A percentile compares a stretch with the other conserved stretches of the same genome.
Conservation (phyloP, 108 stramenopile genomes). For the Cyclotella atomus region DNA sequence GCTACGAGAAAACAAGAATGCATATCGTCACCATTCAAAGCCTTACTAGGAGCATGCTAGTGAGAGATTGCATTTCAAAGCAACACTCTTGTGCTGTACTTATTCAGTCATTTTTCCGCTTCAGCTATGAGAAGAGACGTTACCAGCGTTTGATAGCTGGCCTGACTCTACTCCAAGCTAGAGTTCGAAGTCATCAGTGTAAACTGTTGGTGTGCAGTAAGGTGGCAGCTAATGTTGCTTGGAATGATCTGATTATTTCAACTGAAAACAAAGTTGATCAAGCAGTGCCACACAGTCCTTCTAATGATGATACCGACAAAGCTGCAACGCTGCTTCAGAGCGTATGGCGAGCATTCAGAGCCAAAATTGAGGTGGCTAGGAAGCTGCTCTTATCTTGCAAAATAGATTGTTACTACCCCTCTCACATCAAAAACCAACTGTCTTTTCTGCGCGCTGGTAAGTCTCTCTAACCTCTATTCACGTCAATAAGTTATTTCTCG, state of each 20-base stretch:
- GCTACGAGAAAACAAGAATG: neutral
- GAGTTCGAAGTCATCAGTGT: neutral
- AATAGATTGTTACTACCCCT: constrained; percentile 20
- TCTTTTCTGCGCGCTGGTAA: constrained; percentile 14
- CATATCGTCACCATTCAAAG: neutral
- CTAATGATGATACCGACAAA: neutral
- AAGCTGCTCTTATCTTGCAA: constrained; percentile 18
- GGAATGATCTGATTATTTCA: constrained; percentile 11
- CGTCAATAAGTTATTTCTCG: neutral
- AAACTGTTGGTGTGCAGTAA: constrained; percentile 7
- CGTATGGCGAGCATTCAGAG: constrained; percentile 8
- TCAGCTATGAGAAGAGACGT: neutral
- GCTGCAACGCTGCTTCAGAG: constrained; percentile 8
- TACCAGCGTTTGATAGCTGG: neutral
- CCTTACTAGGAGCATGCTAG: neutral
- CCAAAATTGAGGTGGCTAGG: constrained; percentile 9
- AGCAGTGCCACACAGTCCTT: neutral
- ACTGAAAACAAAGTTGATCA: neutral
- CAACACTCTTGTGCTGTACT: neutral
- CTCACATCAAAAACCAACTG: constrained; percentile 17
- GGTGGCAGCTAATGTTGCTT: constrained; percentile 12
- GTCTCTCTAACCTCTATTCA: neutral
- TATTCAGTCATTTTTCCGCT: constrained; percentile 18
- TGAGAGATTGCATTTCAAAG: neutral
- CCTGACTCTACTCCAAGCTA: constrained; percentile 5